phyloP scores from a whole-genome alignment of 1,284 basidiomycete species.

The Schizophyllum amplum region DNA sequence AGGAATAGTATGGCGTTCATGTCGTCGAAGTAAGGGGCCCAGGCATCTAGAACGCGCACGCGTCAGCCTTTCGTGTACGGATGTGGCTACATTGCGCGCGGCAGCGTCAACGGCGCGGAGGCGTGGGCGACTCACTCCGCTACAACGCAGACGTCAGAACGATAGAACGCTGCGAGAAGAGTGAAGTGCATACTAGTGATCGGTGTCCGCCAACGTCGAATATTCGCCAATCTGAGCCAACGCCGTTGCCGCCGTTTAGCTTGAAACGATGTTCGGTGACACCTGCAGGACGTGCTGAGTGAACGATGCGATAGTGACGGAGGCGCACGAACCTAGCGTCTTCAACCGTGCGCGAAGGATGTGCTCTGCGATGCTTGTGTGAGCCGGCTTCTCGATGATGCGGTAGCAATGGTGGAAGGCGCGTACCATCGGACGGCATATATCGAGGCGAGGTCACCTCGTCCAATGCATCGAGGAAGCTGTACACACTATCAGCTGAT shows the following conservation, averaged over 20 bases:
- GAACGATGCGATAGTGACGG: not conserved
- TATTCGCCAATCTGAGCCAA: slow-evolving; percentile 25
- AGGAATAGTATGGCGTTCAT: slow-evolving; percentile 62
- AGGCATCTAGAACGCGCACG: slow-evolving; percentile 37
- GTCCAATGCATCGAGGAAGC: slow-evolving; percentile 53
- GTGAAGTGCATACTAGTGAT: slow-evolving; percentile 35
- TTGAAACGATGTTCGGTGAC: slow-evolving; percentile 45
- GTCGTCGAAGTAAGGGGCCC: slow-evolving; percentile 67
- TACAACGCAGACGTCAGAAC: slow-evolving; percentile 12
- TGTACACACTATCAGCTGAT: slow-evolving; percentile 14
- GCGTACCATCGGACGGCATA: slow-evolving; percentile 68
- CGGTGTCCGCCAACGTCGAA: slow-evolving; percentile 50
- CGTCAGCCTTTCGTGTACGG: not conserved
- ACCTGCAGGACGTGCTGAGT: slow-evolving; percentile 18
- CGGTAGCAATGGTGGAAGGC: not conserved
- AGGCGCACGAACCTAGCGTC: slow-evolving; percentile 42
- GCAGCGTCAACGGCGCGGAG: no score
- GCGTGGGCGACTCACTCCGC: slow-evolving; percentile 25
- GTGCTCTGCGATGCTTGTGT: slow-evolving; percentile 47
- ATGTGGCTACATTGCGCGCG: not conserved
- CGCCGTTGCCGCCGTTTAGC: not conserved
- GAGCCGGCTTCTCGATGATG: not conserved
- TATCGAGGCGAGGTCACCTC: slow-evolving; percentile 73
- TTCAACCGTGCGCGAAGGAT: slow-evolving; percentile 89
- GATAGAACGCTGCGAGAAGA: not conserved